Base-by-base conservation (phyloP, 495 filamentous ascomycete species). In the Penicillium pancosmium region DNA sequence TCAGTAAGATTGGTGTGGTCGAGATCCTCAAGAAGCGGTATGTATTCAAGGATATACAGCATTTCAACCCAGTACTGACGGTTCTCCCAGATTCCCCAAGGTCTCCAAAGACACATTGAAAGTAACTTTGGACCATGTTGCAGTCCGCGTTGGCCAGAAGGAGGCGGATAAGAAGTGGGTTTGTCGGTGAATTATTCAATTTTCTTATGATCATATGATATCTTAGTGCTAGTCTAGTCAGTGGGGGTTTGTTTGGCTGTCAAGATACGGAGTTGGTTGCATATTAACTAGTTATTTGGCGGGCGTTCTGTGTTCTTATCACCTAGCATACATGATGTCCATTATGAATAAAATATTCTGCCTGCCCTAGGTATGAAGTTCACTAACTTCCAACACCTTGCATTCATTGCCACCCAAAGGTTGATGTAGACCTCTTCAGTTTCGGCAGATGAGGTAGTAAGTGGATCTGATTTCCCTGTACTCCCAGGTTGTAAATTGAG, bases 1-100 rank as follows among this genome's bases (percentile, higher is more conserved):
- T 91, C 52, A 89, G 82, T 2, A 97, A 96, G 73, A 71, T 83
- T 0, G 91, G 89, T 0, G 68, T 96, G 57, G 75, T 92, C 15
- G 92, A 95, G 70, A 75, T 87, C 18, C 66, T 97, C 58, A 89
- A 91, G 74, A 86, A 87, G 74, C 80, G 80, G 76, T 83, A 67
- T 52, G 76, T 68, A 36, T 12, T 18, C 2, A 49, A n/a, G 10
- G 6, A 19, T 15, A 49, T 27, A 21, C 31, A 13, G 18, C 11
- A 15, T 49, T 1, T 21, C 23, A 7, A 41, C 7, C 15, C 3
- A 15, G 38, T 52, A 43, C 53, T 68, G 47, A 61, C 50, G 49
- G 48, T 31, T 19, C 3, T 15, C 31, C 52, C 60, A 84, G 82
- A 43, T 93, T 96, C 64, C 84, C 88, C 1, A 87, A 86, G 59